These are phyloP conservation scores for Macrolepiota fuliginosa DNA, from an alignment of 768 basidiomycete genomes.

Conservation along the genomic window DNA sequence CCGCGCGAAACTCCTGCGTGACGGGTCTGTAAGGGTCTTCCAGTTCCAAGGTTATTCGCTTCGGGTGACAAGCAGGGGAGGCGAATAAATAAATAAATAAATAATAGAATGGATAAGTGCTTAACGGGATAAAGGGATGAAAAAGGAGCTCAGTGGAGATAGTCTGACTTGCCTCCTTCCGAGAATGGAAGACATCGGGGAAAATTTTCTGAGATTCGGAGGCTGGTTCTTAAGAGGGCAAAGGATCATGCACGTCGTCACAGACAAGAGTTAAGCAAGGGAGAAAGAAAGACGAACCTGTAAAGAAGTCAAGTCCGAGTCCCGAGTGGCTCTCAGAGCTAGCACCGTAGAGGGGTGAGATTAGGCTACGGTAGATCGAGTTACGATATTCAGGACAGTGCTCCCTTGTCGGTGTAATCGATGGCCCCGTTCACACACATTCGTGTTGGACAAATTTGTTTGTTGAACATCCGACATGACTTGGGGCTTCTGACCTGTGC, in stretches of 20 bases:
- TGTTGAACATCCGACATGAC: not conserved
- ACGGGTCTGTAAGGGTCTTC: not conserved
- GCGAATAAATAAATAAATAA: not conserved
- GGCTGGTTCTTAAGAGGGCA: not conserved
- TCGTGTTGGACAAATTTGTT: not conserved
- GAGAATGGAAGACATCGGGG: slow-evolving; percentile 5
- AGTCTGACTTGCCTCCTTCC: not conserved
- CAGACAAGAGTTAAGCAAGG: slow-evolving; percentile 3
- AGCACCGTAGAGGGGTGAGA: not conserved
- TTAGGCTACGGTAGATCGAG: slow-evolving; percentile 3
- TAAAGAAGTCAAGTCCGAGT: slow-evolving; percentile 6
- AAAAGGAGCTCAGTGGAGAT: not conserved
- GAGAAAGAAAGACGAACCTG: not conserved
- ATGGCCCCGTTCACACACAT: not conserved
- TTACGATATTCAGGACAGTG: not conserved
- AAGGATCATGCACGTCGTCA: not conserved
- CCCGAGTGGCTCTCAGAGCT: not conserved
- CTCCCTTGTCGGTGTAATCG: not conserved
- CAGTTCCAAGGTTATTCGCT: slow-evolving; percentile 1
- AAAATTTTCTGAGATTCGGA: not conserved
- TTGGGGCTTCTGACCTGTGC: not conserved
- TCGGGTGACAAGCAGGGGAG: not conserved
- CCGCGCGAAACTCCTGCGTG: not conserved
- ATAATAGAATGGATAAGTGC: not conserved
- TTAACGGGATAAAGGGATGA: slow-evolving; percentile 7